Evolutionary conservation across 2,329 filamentous ascomycete genomes (phyloP), one percentile per base, ranked within the genome.

Genomic region (Xylaria sp.): DNA sequence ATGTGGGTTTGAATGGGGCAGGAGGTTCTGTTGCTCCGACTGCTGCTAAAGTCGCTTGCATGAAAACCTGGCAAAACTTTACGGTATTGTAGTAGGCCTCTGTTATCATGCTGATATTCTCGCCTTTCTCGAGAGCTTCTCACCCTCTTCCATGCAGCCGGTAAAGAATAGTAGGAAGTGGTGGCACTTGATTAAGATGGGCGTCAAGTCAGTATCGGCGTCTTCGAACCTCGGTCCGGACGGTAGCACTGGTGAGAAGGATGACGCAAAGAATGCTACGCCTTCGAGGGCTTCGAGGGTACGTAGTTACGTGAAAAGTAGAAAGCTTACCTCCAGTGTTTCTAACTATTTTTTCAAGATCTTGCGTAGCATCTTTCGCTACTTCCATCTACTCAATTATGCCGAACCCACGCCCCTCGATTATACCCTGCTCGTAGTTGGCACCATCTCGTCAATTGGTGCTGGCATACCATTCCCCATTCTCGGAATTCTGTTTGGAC

Each of bases 401-500:
- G 83, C 82, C 64, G 77, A 84, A 55, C 84, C 84, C 25, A 80
- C 79, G 72, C 80, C 79, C 75, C 68, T 83, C 66, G 84, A 85
- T 68, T 76, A 82, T 67, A 55, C 77, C n/a, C 79, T 86, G 57
- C 78, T 86, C 48, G 13, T 81, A 18, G 72, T 80, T 31, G 84
- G 83, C 51, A 80, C 71, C 28, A 66, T 78, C 52, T 80, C 82
- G 63, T 84, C 88, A 62, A 85, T 87, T 54, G 86, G 83, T 31
- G 85, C 88, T n/a, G 89, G 89, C 56, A 83, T 88, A 3, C 89
- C 89, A 0, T 89, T 90, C 66, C 89, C 89, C 15, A 80, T 91
- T 23, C 86, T 91, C 75, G 89, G 86, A 62, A 87, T 91, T 68
- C 81, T 91, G 62, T 91, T 91, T 73, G 88, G 89, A 64, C 82